phyloP scores from a whole-genome alignment of 75 land plant species.

The Sequoiadendron giganteum region DNA sequence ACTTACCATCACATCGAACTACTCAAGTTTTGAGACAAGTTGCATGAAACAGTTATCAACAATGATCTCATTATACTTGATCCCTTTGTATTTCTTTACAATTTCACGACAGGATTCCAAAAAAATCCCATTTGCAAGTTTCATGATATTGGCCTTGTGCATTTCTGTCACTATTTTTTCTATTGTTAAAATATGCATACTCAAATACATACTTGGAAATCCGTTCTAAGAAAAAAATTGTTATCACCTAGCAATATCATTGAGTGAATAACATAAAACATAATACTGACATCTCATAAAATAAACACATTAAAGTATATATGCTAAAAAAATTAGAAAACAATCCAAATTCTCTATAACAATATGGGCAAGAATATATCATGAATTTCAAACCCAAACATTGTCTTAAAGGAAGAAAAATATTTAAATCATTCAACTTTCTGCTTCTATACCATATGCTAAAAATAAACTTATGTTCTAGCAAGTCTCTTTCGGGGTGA shows the following conservation, averaged over 20 bases:
- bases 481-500: no score
- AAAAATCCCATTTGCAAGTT: slow-evolving; percentile 73
- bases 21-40: slow-evolving; percentile 77
- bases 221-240: slow-evolving; percentile 77
- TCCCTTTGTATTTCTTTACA: slow-evolving; percentile 72
- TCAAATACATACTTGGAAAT: slow-evolving; percentile 85
- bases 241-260: slow-evolving; percentile 53
- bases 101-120: slow-evolving; percentile 77
- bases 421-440: background rate
- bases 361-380: background rate
- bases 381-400: background rate
- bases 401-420: background rate
- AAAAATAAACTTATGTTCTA: no score
- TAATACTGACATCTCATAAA: background rate
- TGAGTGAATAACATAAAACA: slow-evolving; percentile 10
- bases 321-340: no score
- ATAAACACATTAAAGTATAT: no score
- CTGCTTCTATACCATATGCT: no score
- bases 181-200: slow-evolving; percentile 79
- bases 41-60: slow-evolving; percentile 91
- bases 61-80: slow-evolving; percentile 80
- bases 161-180: slow-evolving; percentile 84
- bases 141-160: slow-evolving; percentile 86
- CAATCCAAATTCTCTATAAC: background rate
- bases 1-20: slow-evolving; percentile 90